Evolutionary conservation across 2,329 filamentous ascomycete species (phyloP), one percentile per base, ranked within the genome.

Genomic region (Lizonia empirigonia): DNA sequence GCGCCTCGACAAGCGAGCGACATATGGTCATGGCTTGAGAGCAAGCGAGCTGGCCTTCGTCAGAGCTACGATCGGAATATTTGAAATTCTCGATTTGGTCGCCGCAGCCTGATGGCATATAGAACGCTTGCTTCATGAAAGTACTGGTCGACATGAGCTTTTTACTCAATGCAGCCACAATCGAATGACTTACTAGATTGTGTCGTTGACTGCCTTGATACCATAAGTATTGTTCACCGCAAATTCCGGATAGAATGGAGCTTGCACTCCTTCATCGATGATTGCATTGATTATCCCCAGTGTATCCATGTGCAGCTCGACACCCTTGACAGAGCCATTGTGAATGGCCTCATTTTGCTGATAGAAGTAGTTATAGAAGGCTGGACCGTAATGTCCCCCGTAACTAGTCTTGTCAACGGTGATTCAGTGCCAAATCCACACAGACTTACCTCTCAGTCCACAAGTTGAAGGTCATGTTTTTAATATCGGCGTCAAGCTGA

Each of bases 311-410:
- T 78, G 72, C 3, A 84, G 75, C 34, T 77, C 69, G 3, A 80
- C 76, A 13, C 82, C 82, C 1, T 75, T 62, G 10, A 70, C 55
- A 0, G 68, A 74, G 7, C 80, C 80, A 33, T 79, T 79, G 23
- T 70, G 60, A 55, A 84, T 82, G 23, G 76, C 74, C 47, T 78
- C 65, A 49, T 83, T 84, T 55, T 84, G 78, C 35, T 83, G 70
- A 49, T 82, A 78, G 67, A 84, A 84, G 59, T 83, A 78, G 51
- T 80, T 77, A 71, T 78, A 83, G 68, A 84, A 83, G 22, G 33
- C 42, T 1, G 80, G 79, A 4, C 79, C 79, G 54, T 81, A 81
- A 59, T 80, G 79, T 30, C 79, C 78, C 29, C 63, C 62, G 35
- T 74, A 74, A 50, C 59, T 66, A 22, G 1, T 0, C 1, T 7